Evolutionary conservation across 805 yeast genomes (phyloP), one percentile per base, ranked within the genome.

Genomic region (Hanseniaspora jakobsenii): DNA sequence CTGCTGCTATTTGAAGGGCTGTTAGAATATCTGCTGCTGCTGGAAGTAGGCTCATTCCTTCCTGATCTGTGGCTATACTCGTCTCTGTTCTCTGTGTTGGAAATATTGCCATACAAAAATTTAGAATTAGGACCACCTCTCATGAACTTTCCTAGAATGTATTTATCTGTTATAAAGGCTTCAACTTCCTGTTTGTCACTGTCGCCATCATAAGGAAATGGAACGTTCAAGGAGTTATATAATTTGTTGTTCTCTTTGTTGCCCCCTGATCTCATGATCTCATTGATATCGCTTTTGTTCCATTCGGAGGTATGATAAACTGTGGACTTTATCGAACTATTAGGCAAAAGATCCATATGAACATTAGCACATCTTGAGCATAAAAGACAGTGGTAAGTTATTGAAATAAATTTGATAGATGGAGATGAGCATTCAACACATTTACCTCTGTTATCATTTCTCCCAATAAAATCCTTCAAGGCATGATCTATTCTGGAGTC

Each of bases 361-460:
- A 77, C 69, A 3, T 83, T 75, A 7, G 93, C 89, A 68, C 94
- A 84, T 51, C 91, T 66, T 13, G 91, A 91, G 64, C 94, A 84
- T 14, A 84, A 64, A 48, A 84, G 77, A 4, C 82, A 63, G 22
- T 93, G 94, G 34, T 82, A 48, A 39, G 59, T 58, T 3, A 55
- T 40, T 0, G 63, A 56, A 47, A 58, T 55, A 61, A 65, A 56
- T 9, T 52, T 82, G 7, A 94, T 91, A 58, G 71, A 77, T 3
- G 71, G 56, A 4, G 75, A 63, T 2, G 73, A 72, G 62, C 94
- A 83, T 57, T 83, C 94, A 29, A 86, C 93, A 60, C 94, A 83
- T 56, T 68, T 73, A 59, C 81, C 81, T 38, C 66, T 63, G 56
- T 82, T 83, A 14, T 61, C 74, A 10, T 72, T 64, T 34, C 65